Evolutionary conservation across 345 rosid species (phyloP).

Genomic region (Laguncularia racemosa): DNA sequence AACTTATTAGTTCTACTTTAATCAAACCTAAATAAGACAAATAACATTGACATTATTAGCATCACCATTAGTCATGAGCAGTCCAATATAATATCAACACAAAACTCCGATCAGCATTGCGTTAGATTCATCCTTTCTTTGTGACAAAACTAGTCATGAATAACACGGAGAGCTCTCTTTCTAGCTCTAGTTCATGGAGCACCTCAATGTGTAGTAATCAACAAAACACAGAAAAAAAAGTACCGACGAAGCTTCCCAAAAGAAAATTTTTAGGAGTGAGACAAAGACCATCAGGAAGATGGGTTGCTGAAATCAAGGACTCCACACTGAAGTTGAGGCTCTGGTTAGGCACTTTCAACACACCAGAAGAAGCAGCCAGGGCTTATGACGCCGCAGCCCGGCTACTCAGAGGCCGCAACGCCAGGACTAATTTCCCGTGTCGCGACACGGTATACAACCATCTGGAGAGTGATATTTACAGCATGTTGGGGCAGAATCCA

Average conservation of each 20-base stretch:
- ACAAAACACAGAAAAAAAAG: conserved; percentile 8
- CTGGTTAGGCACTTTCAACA: conserved; percentile 47
- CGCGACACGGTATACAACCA: neutral
- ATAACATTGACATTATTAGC: too few relatives aligned
- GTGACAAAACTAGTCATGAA: too few relatives aligned
- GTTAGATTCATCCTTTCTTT: too few relatives aligned
- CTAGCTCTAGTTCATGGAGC: too few relatives aligned
- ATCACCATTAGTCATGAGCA: too few relatives aligned
- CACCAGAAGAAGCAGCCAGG: conserved; percentile 41
- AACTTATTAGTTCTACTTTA: too few relatives aligned
- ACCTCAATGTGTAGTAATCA: neutral
- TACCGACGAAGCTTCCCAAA: conserved; percentile 1
- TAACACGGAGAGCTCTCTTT: too few relatives aligned
- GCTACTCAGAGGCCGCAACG: conserved; percentile 38
- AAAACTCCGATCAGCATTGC: too few relatives aligned
- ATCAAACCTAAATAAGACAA: too few relatives aligned
- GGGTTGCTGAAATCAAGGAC: conserved; percentile 57
- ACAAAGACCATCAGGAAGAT: conserved; percentile 54
- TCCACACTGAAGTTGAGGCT: conserved; percentile 47
- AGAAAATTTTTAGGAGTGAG: conserved; percentile 44
- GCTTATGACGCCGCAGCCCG: conserved; percentile 46
- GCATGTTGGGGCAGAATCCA: conserved; percentile 15
- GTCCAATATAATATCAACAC: too few relatives aligned
- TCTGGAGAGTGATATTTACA: neutral
- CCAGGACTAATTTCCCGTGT: conserved; percentile 34